Base-by-base conservation (phyloP, 306 rosid species). In the Canavalia ensiformis region DNA sequence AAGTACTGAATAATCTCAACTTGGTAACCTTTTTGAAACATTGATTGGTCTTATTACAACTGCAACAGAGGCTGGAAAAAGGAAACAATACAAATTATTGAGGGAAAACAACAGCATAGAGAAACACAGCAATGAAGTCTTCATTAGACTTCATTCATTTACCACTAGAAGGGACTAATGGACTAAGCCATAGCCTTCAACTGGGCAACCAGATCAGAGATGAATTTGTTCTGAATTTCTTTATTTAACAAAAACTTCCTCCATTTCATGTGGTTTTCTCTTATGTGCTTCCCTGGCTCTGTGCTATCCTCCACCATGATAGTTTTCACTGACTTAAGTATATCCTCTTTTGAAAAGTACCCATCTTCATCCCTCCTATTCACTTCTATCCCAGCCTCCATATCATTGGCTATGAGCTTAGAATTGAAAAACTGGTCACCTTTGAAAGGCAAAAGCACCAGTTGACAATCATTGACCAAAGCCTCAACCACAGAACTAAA, bases 401-500 rank as follows among this genome's bases (percentile, higher is more conserved):
- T 51, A 57, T 87, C 86, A 1, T 47, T 13, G 0, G 81, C 78
- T 3, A 87, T 28, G 7, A 87, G 88, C 82, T 76, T 89, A 1
- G 92, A 68, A 35, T 87, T 89, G 59, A 87, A 74, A 72, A 87
- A 81, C 76, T 89, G 89, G 63, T 89, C 90, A 30, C 85, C 88
- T 29, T 87, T 87, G 6, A 83, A 66, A 18, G 92, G 90, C 62
- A 87, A 66, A 31, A 89, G 39, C 64, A 87, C 89, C 54, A 89
- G 63, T 10, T 81, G 86, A 55, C 92, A 89, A 4, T 81, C 89
- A 71, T 75, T 87, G 2, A 77, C 85, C 56, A 83, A 44, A 25
- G 89, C 92, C 42, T 89, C 92, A 2, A 87, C 72, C 62, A 89
- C 70, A 4, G 92, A 87, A 62, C 90, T 89, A 29, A 87, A 85